Conservation (phyloP, 1,284 basidiomycete species). For the Moniliella sp. region DNA sequence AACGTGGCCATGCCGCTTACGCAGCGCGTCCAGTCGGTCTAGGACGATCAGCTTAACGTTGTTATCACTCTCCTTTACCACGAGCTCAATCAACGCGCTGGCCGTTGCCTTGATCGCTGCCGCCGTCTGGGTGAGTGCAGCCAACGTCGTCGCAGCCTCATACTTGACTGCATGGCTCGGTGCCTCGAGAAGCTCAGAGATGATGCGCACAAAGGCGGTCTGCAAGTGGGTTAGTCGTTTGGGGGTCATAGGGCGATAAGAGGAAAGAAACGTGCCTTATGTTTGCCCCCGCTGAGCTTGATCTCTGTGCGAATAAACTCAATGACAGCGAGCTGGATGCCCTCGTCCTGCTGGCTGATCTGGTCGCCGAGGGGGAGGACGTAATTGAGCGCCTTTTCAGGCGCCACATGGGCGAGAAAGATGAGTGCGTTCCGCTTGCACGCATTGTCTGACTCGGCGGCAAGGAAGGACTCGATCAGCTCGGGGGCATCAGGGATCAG, state of each 20-base stretch:
- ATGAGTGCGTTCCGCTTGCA: slow-evolving; percentile 96
- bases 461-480: slow-evolving; percentile 84
- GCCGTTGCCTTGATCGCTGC: slow-evolving; percentile 90
- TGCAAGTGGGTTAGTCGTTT: too few species aligned
- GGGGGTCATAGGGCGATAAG: too few species aligned
- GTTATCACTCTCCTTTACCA: slow-evolving; percentile 89
- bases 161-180: slow-evolving; percentile 89
- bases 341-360: slow-evolving; percentile 65
- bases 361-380: slow-evolving; percentile 66
- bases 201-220: slow-evolving; percentile 74
- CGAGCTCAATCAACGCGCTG: slow-evolving; percentile 65
- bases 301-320: slow-evolving; percentile 83
- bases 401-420: slow-evolving; percentile 68
- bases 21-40: slow-evolving; percentile 64
- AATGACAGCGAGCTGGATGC: slow-evolving; percentile 84
- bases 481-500: slow-evolving; percentile 92
- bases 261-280: too few species aligned
- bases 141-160: slow-evolving; percentile 84
- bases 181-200: slow-evolving; percentile 80
- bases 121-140: slow-evolving; percentile 79
- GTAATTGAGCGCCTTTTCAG: slow-evolving; percentile 77
- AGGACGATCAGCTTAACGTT: slow-evolving; percentile 97
- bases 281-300: slow-evolving; percentile 57
- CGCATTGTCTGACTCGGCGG: slow-evolving; percentile 67
- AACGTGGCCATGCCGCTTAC: slow-evolving; percentile 69